These are phyloP conservation scores for Tillandsia fasciculata DNA, from an alignment of 176 grass and related monocot genomes.

Conservation along the genomic window DNA sequence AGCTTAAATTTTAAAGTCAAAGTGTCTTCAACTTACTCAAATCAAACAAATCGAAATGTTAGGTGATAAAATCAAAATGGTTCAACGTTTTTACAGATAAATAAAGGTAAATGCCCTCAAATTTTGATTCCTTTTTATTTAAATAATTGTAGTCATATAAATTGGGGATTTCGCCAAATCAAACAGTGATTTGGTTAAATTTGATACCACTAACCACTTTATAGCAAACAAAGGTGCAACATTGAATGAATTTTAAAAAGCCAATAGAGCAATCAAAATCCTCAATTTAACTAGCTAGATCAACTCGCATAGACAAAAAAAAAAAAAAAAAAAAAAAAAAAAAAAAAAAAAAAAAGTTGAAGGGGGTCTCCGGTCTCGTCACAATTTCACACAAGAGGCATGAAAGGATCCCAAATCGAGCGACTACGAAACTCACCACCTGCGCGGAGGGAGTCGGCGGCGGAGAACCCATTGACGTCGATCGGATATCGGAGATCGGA, in stretches of 20 bases:
- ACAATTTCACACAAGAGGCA: neutral
- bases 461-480: constrained; percentile 42
- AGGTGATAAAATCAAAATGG: too few relatives aligned
- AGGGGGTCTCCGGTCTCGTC: neutral
- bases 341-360: neutral
- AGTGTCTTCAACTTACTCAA: too few relatives aligned
- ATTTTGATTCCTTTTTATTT: too few relatives aligned
- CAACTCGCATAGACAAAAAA: too few relatives aligned
- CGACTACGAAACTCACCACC: constrained; percentile 43
- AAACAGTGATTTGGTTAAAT: neutral
- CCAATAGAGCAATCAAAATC: neutral
- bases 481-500: neutral
- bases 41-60: too few relatives aligned
- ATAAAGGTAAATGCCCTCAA: too few relatives aligned
- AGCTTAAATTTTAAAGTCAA: too few relatives aligned
- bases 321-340: neutral
- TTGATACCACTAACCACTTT: too few relatives aligned
- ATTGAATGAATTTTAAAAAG: neutral
- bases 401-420: neutral
- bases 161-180: neutral
- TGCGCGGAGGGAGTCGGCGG: constrained; percentile 46
- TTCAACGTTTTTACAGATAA: too few relatives aligned
- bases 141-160: constrained; percentile 7
- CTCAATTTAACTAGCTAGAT: too few relatives aligned
- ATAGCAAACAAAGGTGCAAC: neutral